Percentiles rank a stretch among this genome's conserved stretches.
Evolutionary conservation across 2,329 filamentous ascomycete genomes (phyloP).

Genomic region (Trichoderma sp.): DNA sequence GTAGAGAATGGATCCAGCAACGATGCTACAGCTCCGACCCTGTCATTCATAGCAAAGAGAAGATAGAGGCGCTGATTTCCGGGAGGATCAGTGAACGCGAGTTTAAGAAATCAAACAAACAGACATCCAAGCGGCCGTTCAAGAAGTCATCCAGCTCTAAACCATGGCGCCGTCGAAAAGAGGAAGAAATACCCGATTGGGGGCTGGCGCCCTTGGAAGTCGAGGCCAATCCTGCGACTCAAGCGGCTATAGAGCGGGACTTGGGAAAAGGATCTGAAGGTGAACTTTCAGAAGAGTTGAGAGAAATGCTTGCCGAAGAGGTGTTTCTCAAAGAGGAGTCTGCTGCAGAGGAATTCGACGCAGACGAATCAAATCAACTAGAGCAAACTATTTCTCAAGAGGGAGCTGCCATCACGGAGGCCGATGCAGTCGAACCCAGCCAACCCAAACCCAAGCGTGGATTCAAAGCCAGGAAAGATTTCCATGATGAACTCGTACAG

Average conservation of each 20-base stretch:
- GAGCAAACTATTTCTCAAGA: background rate
- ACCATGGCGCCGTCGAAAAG: background rate
- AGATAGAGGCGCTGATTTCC: slow-evolving; percentile 31
- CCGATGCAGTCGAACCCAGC: background rate
- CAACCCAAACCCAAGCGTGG: background rate
- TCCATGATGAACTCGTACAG: slow-evolving; percentile 33
- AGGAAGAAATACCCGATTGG: slow-evolving; percentile 22
- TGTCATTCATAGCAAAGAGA: slow-evolving; percentile 27
- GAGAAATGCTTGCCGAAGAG: background rate
- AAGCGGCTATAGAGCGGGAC: background rate
- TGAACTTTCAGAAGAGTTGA: background rate
- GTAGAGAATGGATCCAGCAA: slow-evolving; percentile 7
- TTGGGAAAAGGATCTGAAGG: background rate
- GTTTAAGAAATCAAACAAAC: background rate
- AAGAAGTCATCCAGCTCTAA: background rate
- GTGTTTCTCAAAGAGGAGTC: background rate
- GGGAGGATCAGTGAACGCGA: slow-evolving; percentile 9
- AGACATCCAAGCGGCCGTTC: background rate
- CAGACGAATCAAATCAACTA: background rate
- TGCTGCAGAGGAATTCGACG: background rate
- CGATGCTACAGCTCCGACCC: slow-evolving; percentile 32
- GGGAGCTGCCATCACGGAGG: background rate
- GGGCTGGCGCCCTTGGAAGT: slow-evolving; percentile 4
- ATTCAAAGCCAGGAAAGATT: background rate
- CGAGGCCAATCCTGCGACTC: background rate